Evolutionary conservation across 2,329 filamentous ascomycete species (phyloP).

Genomic region (Fusarium humuli): DNA sequence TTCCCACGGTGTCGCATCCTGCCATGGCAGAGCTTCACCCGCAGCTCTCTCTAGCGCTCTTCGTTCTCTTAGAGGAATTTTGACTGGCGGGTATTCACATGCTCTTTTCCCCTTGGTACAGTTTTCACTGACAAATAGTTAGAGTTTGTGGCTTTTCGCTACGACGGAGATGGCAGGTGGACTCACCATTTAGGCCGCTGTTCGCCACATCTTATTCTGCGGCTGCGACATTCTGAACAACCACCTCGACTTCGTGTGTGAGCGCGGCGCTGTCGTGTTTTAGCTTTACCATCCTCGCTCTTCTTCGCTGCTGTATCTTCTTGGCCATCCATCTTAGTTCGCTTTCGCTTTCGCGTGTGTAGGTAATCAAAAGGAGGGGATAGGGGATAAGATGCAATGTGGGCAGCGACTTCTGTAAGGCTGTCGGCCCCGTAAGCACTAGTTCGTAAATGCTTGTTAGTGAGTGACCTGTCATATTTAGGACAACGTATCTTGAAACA

Average conservation of each 20-base stretch:
- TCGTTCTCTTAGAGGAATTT: conserved; percentile 20
- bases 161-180: neutral
- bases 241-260: conserved; percentile 22
- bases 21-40: conserved; percentile 6
- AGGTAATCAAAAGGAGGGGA: neutral
- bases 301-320: neutral
- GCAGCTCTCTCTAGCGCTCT: conserved; percentile 11
- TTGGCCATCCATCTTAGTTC: neutral
- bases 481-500: too few relatives aligned
- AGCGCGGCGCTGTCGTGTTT: conserved; percentile 10
- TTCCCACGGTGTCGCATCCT: neutral
- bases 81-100: conserved; percentile 11
- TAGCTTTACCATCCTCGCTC: neutral
- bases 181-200: conserved; percentile 20
- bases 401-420: neutral
- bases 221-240: conserved; percentile 18
- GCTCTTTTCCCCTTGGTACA: neutral
- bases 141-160: neutral
- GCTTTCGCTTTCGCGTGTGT: neutral
- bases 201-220: conserved; percentile 23
- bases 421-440: conserved; percentile 6
- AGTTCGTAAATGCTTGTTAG: neutral
- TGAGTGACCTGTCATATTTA: neutral
- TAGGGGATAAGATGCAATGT: neutral
- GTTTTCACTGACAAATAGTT: conserved; percentile 4